Percentiles rank a stretch among this genome's conserved stretches.
phyloP scores from a whole-genome alignment of 495 filamentous ascomycete genomes.

The Penicillium riverlandense region DNA sequence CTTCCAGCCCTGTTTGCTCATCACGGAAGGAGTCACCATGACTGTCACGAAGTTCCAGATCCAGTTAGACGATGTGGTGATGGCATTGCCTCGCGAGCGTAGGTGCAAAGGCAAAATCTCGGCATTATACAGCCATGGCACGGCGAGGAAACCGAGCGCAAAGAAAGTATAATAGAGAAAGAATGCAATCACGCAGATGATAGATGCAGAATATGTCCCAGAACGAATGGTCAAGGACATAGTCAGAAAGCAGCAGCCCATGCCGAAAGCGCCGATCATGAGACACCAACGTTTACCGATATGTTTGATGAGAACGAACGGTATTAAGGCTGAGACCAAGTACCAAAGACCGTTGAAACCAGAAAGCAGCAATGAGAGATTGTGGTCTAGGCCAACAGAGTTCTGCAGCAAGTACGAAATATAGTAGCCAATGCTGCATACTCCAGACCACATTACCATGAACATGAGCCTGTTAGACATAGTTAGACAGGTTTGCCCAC shows the following conservation, averaged over 20 bases:
- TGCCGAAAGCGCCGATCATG: constrained; percentile 3
- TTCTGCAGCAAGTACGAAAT: constrained; percentile 1
- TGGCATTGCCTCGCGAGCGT: constrained; percentile 59
- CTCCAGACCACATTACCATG: constrained; percentile 2
- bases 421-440: constrained; percentile 1
- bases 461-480: constrained; percentile 3
- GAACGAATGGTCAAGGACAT: constrained; percentile 4
- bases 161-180: constrained; percentile 64
- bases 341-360: not conserved
- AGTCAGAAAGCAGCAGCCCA: constrained; percentile 1
- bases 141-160: constrained; percentile 54
- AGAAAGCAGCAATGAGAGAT: not conserved
- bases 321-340: not conserved
- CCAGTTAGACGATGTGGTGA: constrained; percentile 65
- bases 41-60: constrained; percentile 68
- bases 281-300: not conserved
- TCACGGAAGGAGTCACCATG: constrained; percentile 61
- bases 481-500: not conserved
- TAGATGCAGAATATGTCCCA: not conserved
- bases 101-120: constrained; percentile 64
- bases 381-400: constrained; percentile 1
- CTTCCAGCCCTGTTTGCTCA: constrained; percentile 57
- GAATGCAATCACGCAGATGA: constrained; percentile 36
- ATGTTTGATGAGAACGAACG: not conserved
- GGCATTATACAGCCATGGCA: constrained; percentile 48